These are phyloP conservation scores for Coriolopsis trogii DNA, from an alignment of 1,284 basidiomycete species.

Conservation along the genomic window DNA sequence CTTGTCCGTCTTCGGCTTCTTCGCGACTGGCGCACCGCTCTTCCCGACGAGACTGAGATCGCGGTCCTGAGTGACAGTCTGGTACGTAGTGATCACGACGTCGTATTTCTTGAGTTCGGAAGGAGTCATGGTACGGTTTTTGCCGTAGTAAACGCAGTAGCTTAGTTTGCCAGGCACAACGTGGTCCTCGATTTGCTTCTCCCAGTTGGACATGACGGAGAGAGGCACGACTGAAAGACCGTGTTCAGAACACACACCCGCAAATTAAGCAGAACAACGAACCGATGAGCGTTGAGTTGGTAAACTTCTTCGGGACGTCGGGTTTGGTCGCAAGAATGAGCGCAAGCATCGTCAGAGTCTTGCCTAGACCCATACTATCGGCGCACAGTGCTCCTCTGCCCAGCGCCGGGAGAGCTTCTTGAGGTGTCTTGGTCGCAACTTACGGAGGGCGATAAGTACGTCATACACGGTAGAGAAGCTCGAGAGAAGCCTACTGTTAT, in stretches of 20 bases:
- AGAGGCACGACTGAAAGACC: constrained; percentile 73
- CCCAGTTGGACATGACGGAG: constrained; percentile 90
- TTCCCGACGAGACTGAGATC: constrained; percentile 28
- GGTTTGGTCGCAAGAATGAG: constrained; percentile 76
- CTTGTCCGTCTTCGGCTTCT: constrained; percentile 58
- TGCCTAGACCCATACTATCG: constrained; percentile 90
- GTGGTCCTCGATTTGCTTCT: constrained; percentile 85
- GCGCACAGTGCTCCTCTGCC: constrained; percentile 85
- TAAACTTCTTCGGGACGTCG: constrained; percentile 59
- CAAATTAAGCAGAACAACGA: constrained; percentile 22
- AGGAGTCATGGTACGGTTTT: constrained; percentile 61
- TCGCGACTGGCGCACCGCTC: constrained; percentile 44
- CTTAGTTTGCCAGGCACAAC: constrained; percentile 59
- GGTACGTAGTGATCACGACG: constrained; percentile 90
- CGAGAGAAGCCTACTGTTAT: constrained; percentile 54
- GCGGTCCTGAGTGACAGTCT: constrained; percentile 63
- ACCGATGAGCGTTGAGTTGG: constrained; percentile 78
- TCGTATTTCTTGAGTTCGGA: constrained; percentile 71
- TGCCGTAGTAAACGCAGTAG: constrained; percentile 72
- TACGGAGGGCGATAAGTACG: not conserved
- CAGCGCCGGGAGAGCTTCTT: constrained; percentile 62
- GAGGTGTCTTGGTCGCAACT: constrained; percentile 83
- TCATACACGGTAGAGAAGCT: not conserved
- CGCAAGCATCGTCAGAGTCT: constrained; percentile 82
- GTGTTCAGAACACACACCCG: not conserved